Evolutionary conservation across 495 filamentous ascomycete genomes (phyloP), one percentile per base, ranked within the genome.

Genomic region (Hypoxylon cercidicola): DNA sequence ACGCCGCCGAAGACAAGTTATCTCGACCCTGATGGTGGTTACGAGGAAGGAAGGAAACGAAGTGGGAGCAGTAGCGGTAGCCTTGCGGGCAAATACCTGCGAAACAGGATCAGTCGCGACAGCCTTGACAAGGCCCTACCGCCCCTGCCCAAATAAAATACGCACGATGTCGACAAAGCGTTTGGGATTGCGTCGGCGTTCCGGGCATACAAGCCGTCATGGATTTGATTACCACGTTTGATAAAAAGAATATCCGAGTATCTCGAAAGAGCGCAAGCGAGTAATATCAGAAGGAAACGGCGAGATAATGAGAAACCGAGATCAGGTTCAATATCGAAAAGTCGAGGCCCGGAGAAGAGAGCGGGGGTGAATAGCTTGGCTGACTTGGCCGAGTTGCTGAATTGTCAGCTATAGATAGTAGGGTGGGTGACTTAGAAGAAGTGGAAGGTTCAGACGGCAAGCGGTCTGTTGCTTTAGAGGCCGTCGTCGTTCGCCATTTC

Each of bases 81-180:
- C 35, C 40, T 54, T 5, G 62, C 56, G 12, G 39, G 59, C 18
- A 64, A 45, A 30, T 69, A 60, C 16, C 35, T 70, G 18, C 68
- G 64, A 32, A 32, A 60, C 19, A 66, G 49, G 41, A 51, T 79
- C 51, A 74, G 79, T 54, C 73, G 79, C 5, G 76, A 80, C 20
- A 78, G 79, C 48, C 69, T 80, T 9, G 83, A 87, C 30, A 87
- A 88, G 70, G 82, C 81, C 6, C 60, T 88, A 8, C 85, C 86
- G 10, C 81, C 84, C 6, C 66, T 85, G 12, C 85, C 86, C 7
- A 74, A 55, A 13, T 70, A 28, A 46, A 56, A 15, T 16, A 41
- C 30, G 57, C 55, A 12, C 41, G 69, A 57, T 34, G 6, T 69
- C 32, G 47, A 45, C 15, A 23, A 40, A 12, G 66, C 66, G 66